Evolutionary conservation across 192 early-diverging fungal species (phyloP).

Genomic region (Phycomyces nitens): DNA sequence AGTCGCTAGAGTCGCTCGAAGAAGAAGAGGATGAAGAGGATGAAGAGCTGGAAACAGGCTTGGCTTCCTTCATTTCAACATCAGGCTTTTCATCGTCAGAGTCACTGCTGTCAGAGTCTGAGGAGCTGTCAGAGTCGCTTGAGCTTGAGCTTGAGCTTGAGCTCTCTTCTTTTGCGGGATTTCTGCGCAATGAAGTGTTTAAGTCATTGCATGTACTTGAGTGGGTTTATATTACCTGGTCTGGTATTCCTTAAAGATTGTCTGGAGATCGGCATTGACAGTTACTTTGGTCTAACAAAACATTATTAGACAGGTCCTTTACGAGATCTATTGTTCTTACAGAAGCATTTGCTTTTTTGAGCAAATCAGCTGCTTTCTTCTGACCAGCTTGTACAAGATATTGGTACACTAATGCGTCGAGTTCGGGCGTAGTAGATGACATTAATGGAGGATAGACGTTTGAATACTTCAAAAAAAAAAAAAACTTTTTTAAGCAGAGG

Average conservation of each 20-base stretch:
- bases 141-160: background rate
- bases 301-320: background rate
- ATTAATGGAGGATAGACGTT: background rate
- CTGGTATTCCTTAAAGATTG: conserved; percentile 17
- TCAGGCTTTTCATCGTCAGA: conserved; percentile 11
- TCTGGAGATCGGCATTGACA: background rate
- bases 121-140: background rate
- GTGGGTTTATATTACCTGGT: conserved; percentile 6
- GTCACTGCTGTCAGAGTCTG: conserved; percentile 16
- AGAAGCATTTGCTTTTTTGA: conserved; percentile 20
- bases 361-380: conserved; percentile 22
- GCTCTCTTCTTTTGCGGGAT: background rate
- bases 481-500: conserved; percentile 3
- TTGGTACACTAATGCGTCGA: conserved; percentile 30
- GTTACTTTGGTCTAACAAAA: conserved; percentile 10
- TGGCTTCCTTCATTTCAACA: conserved; percentile 4
- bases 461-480: background rate
- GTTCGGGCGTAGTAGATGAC: conserved; percentile 10
- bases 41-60: background rate
- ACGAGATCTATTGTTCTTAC: conserved; percentile 8
- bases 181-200: background rate
- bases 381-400: conserved; percentile 23
- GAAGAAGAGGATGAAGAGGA: background rate
- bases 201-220: background rate
- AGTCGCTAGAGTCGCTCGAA: conserved; percentile 7